These are phyloP conservation scores for Kodamaea hsintzibuensis DNA, from an alignment of 805 yeast genomes.

Conservation along the genomic window DNA sequence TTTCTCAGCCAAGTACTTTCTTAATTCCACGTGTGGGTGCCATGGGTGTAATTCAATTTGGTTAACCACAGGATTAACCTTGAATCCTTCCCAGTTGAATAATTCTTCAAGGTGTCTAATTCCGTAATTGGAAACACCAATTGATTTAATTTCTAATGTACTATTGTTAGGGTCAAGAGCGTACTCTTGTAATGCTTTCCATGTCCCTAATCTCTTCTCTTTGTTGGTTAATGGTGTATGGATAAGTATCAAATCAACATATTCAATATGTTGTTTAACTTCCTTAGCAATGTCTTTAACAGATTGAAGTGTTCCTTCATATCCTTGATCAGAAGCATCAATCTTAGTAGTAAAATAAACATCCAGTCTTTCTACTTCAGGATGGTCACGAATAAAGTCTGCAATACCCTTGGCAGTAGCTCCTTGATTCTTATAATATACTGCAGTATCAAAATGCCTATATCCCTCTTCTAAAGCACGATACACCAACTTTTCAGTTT, in stretches of 20 bases:
- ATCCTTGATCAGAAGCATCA: constrained; percentile 32
- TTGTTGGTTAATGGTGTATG: constrained; percentile 48
- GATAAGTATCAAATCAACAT: constrained; percentile 42
- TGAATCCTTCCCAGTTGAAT: constrained; percentile 47
- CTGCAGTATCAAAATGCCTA: constrained; percentile 76
- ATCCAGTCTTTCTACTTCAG: constrained; percentile 31
- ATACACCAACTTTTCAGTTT: constrained; percentile 47
- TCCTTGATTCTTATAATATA: constrained; percentile 60
- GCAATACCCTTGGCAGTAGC: constrained; percentile 62
- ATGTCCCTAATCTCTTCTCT: constrained; percentile 57
- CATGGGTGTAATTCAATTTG: constrained; percentile 87
- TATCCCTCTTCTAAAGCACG: constrained; percentile 66
- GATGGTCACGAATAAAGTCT: constrained; percentile 49
- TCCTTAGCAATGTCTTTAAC: constrained; percentile 30
- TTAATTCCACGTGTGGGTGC: constrained; percentile 67
- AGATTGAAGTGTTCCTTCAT: constrained; percentile 34
- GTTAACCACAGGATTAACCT: constrained; percentile 60
- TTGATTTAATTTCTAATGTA: constrained; percentile 40
- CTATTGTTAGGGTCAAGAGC: constrained; percentile 41
- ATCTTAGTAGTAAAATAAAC: constrained; percentile 42
- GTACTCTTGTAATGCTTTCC: constrained; percentile 74
- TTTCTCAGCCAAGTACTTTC: constrained; percentile 56
- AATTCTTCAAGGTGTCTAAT: constrained; percentile 58
- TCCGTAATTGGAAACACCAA: constrained; percentile 33
- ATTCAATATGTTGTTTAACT: constrained; percentile 33